Evolutionary conservation across 2,329 filamentous ascomycete genomes (phyloP).

Genomic region (Apiospora arundinis): DNA sequence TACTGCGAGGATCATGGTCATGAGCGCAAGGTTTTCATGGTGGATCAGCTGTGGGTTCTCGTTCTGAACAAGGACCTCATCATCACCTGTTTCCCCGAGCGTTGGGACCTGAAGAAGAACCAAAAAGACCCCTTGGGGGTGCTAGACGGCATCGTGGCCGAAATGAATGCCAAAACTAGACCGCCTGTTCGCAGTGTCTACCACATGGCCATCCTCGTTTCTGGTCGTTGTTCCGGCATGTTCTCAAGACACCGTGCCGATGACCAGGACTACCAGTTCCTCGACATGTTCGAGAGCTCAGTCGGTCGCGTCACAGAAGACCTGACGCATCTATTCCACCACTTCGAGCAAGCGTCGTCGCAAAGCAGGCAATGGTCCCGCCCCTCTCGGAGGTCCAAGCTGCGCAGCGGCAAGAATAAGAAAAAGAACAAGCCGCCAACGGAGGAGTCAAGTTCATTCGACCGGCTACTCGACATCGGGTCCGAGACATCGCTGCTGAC

Average conservation of each 20-base stretch:
- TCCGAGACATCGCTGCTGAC: slow-evolving; percentile 65
- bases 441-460: slow-evolving; percentile 50
- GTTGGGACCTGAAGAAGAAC: slow-evolving; percentile 62
- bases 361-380: slow-evolving; percentile 56
- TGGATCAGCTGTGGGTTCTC: slow-evolving; percentile 74
- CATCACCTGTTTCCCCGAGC: slow-evolving; percentile 63
- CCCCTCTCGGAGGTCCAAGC: slow-evolving; percentile 24
- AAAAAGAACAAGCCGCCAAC: slow-evolving; percentile 34
- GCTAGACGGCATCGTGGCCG: slow-evolving; percentile 66
- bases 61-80: slow-evolving; percentile 63
- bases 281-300: slow-evolving; percentile 71
- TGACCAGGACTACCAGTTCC: slow-evolving; percentile 66
- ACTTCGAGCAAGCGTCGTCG: slow-evolving; percentile 64
- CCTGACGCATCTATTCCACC: slow-evolving; percentile 64
- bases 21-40: slow-evolving; percentile 69
- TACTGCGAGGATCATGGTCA: slow-evolving; percentile 49
- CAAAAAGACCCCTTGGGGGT: slow-evolving; percentile 66
- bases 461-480: slow-evolving; percentile 64
- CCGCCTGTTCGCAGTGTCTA: slow-evolving; percentile 66
- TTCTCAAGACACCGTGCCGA: slow-evolving; percentile 65
- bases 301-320: slow-evolving; percentile 61
- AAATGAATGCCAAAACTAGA: slow-evolving; percentile 68
- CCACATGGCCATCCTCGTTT: slow-evolving; percentile 67
- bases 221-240: slow-evolving; percentile 63
- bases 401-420: slow-evolving; percentile 28